Base-by-base conservation (phyloP, 495 filamentous ascomycete genomes). In the Neurospora pannonica region DNA sequence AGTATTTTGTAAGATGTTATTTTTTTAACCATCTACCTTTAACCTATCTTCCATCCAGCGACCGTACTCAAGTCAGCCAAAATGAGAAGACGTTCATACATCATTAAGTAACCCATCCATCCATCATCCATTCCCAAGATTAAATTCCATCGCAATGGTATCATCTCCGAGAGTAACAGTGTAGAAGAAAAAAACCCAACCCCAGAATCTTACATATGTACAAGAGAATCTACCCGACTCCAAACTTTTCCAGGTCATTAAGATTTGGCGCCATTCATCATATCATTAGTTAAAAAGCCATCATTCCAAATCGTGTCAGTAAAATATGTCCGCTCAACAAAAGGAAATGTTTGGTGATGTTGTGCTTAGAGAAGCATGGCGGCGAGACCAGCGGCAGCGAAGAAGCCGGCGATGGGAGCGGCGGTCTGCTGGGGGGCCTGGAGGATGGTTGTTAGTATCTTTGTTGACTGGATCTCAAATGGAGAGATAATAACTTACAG, bases 311-410 rank as follows among this genome's bases (percentile, higher is more conserved):
- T 34, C 54, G 28, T 67, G 28, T 67, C 54, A 34, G 54, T 67
- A 15, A 67, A 34, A 67, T 67, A 67, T 19, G 15, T 34, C 54
- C 54, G 28, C 15, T 34, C 28, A 34, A 19, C 2, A 67, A 4
- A 11, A 48, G n/a, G 17, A 31, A 62, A 7, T 9, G 2, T 31
- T 62, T 17, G 24, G 0, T 15, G 17, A 74, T 37, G 17, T 34
- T 10, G 28, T 19, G 19, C 40, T 79, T 78, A 83, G 28, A 83
- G 79, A 36, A 83, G 74, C 62, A 74, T 74, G 28, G 77, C 79
- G 9, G 81, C 81, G 28, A 83, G 69, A 71, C 81, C 81, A n/a
- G 81, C 81, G 31, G 80, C 81, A 60, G 79, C 80, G 43, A 83
- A 37, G 73, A 81, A 54, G n/a, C 81, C 80, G 43, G 77, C 71